A percentile compares a stretch with the other conserved stretches of the same genome.
These are phyloP conservation scores for Annona cherimola DNA, from an alignment of 164 flowering plant genomes.

Conservation along the genomic window DNA sequence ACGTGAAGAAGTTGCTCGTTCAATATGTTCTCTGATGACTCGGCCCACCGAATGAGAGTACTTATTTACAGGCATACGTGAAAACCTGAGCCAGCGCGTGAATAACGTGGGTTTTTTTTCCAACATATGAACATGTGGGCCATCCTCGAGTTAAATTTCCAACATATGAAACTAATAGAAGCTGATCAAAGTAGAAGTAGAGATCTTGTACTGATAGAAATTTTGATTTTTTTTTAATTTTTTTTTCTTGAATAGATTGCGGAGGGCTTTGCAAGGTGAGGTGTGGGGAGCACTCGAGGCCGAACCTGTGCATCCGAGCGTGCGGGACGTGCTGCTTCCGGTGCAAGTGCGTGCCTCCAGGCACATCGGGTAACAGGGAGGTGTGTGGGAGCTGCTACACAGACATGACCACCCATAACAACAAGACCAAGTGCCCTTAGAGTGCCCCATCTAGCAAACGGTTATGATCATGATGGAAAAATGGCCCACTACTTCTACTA, in stretches of 20 bases:
- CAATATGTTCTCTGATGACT: too few relatives aligned
- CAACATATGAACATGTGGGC: background rate
- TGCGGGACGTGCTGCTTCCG: constrained; percentile 22
- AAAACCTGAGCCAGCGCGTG: too few relatives aligned
- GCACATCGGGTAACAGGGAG: constrained; percentile 21
- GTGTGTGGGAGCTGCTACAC: constrained; percentile 24
- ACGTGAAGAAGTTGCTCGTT: too few relatives aligned
- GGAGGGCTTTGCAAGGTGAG: constrained; percentile 10
- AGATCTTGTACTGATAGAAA: too few relatives aligned
- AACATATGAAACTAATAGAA: background rate
- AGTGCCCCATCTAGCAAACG: background rate
- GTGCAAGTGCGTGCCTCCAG: constrained; percentile 27
- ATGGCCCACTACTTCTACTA: background rate
- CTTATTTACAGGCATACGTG: too few relatives aligned
- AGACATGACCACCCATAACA: constrained; percentile 19
- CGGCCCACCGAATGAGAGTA: too few relatives aligned
- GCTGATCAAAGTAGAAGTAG: too few relatives aligned
- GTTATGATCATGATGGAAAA: background rate
- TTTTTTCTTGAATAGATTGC: constrained; percentile 8
- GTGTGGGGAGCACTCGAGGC: constrained; percentile 22
- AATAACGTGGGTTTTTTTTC: too few relatives aligned
- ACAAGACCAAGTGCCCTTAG: constrained; percentile 22
- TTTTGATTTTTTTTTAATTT: too few relatives aligned
- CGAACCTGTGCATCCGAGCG: constrained; percentile 17
- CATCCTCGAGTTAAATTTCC: background rate